Evolutionary conservation across 306 rosid species (phyloP).

Genomic region (Gleditsia sinensis): DNA sequence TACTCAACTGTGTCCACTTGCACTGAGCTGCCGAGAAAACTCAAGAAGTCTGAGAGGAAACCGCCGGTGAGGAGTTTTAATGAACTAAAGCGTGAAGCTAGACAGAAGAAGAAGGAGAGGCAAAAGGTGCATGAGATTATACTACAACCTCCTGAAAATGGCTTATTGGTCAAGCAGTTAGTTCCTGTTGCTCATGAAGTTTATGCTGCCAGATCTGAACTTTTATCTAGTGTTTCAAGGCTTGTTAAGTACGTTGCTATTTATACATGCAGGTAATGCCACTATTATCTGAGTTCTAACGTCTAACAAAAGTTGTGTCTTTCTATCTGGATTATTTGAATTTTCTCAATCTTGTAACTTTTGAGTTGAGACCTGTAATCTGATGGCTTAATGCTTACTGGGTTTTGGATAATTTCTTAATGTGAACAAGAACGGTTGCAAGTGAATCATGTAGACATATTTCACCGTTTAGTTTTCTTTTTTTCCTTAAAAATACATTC

Average conservation of each 20-base stretch:
- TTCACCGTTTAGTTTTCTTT: neutral
- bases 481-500: neutral
- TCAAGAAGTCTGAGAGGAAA: constrained; percentile 60
- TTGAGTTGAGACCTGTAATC: neutral
- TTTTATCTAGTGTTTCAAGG: constrained; percentile 52
- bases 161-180: constrained; percentile 55
- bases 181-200: constrained; percentile 60
- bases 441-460: constrained; percentile 7
- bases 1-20: constrained; percentile 38
- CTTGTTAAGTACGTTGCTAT: constrained; percentile 44
- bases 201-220: constrained; percentile 58
- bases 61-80: constrained; percentile 55
- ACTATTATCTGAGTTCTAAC: neutral
- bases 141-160: constrained; percentile 64
- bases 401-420: constrained; percentile 13
- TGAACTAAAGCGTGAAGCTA: constrained; percentile 64
- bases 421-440: constrained; percentile 5
- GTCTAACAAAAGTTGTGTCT: neutral
- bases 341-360: neutral
- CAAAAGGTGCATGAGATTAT: constrained; percentile 48
- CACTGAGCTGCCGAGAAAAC: constrained; percentile 45
- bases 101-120: constrained; percentile 56
- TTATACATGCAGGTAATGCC: constrained; percentile 58
- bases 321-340: constrained; percentile 22
- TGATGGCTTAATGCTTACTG: constrained; percentile 6